These are phyloP conservation scores for Corylus americana DNA, from an alignment of 306 rosid genomes.

Conservation along the genomic window DNA sequence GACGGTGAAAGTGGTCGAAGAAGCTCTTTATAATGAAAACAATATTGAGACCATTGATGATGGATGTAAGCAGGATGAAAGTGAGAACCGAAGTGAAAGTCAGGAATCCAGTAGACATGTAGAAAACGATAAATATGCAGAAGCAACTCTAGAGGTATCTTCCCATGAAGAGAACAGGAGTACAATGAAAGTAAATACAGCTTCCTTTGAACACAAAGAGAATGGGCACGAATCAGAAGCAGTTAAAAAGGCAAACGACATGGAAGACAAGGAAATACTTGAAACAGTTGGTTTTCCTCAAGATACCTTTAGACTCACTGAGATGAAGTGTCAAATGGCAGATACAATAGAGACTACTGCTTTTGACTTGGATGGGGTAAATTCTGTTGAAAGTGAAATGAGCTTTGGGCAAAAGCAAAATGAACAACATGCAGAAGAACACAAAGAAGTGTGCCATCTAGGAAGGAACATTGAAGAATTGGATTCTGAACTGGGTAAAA, in stretches of 20 bases:
- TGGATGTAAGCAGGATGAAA: constrained; percentile 19
- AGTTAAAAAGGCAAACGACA: constrained; percentile 34
- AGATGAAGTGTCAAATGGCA: constrained; percentile 35
- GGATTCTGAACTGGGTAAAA: constrained; percentile 35
- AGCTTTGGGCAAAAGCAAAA: constrained; percentile 38
- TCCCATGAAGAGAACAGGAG: constrained; percentile 18
- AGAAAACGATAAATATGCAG: constrained; percentile 16
- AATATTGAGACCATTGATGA: constrained; percentile 24
- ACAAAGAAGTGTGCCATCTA: constrained; percentile 35
- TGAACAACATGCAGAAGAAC: constrained; percentile 33
- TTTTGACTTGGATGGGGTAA: constrained; percentile 28
- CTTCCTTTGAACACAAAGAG: constrained; percentile 18
- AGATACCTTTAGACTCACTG: constrained; percentile 34
- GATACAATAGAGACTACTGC: constrained; percentile 26
- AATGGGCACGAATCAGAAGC: constrained; percentile 21
- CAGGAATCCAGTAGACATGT: constrained; percentile 8
- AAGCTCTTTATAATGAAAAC: constrained; percentile 24
- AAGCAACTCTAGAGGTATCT: constrained; percentile 20
- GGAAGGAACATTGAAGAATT: constrained; percentile 44
- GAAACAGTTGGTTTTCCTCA: constrained; percentile 40
- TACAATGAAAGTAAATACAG: constrained; percentile 19
- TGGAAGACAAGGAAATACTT: constrained; percentile 32
- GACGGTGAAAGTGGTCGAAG: constrained; percentile 5
- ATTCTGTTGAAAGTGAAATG: constrained; percentile 30
- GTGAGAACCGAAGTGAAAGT: constrained; percentile 17